A percentile compares a stretch with the other conserved stretches of the same genome.
Conservation (phyloP, 1,284 basidiomycete genomes). For the Trichosporon coremiiforme region DNA sequence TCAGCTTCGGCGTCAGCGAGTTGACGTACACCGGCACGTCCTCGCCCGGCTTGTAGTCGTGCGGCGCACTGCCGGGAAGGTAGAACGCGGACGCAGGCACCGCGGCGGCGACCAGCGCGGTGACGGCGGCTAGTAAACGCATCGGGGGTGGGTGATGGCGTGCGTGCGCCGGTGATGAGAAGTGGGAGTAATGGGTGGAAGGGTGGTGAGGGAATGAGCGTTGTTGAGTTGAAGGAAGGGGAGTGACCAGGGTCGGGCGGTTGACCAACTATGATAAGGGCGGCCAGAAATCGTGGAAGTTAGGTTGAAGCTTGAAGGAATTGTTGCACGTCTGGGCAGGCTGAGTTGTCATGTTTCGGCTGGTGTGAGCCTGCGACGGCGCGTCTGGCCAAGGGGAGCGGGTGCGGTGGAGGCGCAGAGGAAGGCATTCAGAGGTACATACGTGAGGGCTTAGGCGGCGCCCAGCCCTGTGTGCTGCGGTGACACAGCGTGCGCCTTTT, state of each 20-base stretch:
- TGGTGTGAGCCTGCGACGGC: background rate
- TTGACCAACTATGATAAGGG: background rate
- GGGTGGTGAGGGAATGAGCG: background rate
- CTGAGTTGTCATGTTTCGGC: slow-evolving; percentile 11
- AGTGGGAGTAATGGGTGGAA: background rate
- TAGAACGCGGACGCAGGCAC: slow-evolving; percentile 62
- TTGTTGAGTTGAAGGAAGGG: background rate
- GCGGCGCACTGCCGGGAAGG: slow-evolving; percentile 74
- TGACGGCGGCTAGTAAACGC: slow-evolving; percentile 21
- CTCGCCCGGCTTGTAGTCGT: slow-evolving; percentile 71
- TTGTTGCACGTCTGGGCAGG: background rate
- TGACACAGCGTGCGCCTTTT: too few relatives aligned
- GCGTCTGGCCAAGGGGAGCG: background rate
- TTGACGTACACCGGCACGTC: slow-evolving; percentile 74
- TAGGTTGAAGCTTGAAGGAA: background rate
- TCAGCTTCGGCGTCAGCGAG: slow-evolving; percentile 81
- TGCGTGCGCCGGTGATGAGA: background rate
- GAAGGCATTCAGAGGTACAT: background rate
- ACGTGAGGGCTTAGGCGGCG: background rate
- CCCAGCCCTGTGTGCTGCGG: too few relatives aligned
- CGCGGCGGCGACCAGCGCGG: slow-evolving; percentile 28
- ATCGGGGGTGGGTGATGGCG: slow-evolving; percentile 6
- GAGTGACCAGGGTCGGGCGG: background rate
- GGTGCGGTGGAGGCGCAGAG: background rate
- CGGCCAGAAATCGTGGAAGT: background rate